These are phyloP conservation scores for Salix viminalis DNA, from an alignment of 345 rosid species.

Conservation along the genomic window DNA sequence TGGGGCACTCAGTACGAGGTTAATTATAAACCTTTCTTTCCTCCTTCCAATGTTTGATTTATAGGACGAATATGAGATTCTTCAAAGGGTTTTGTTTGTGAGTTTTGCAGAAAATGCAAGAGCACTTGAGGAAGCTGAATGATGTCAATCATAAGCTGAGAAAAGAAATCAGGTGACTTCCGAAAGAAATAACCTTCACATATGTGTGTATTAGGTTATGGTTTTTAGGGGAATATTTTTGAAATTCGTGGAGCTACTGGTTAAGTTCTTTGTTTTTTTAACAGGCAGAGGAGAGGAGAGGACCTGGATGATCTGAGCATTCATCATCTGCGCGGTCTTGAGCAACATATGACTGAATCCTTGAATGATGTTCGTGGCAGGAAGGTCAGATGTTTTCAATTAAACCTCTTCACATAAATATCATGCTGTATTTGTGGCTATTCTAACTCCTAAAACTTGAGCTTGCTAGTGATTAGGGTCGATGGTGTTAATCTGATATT, in stretches of 20 bases:
- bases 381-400: slow-evolving; percentile 31
- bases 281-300: slow-evolving; percentile 55
- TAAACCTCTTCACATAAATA: neutral
- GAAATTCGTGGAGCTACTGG: neutral
- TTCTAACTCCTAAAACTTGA: neutral
- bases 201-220: too few relatives aligned
- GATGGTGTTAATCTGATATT: too few relatives aligned
- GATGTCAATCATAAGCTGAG: slow-evolving; percentile 46
- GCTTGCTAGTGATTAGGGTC: neutral
- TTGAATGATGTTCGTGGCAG: slow-evolving; percentile 32
- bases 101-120: slow-evolving; percentile 54
- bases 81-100: neutral
- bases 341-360: slow-evolving; percentile 34
- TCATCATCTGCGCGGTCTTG: slow-evolving; percentile 42
- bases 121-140: slow-evolving; percentile 38
- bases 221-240: neutral
- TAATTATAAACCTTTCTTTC: neutral
- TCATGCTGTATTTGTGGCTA: neutral
- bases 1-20: slow-evolving; percentile 61
- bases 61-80: neutral
- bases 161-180: slow-evolving; percentile 43
- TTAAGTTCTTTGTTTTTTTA: neutral
- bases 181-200: neutral
- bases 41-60: neutral
- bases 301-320: slow-evolving; percentile 37